phyloP scores from a whole-genome alignment of 345 rosid genomes.

The Hibiscus syriacus region DNA sequence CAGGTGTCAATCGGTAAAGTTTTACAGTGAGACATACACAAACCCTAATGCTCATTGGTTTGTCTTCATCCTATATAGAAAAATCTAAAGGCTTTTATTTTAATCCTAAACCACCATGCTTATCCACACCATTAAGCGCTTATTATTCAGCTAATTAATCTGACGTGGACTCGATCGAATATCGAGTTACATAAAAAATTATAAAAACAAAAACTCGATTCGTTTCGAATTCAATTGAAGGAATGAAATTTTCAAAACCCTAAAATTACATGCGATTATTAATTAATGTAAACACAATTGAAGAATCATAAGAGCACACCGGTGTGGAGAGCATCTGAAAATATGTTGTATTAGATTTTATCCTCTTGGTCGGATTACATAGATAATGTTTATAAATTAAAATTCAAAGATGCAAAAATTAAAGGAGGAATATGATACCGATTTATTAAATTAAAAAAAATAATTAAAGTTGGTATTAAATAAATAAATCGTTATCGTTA shows the following conservation, averaged over 20 bases:
- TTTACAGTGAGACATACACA: conserved; percentile 44
- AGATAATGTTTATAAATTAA: neutral
- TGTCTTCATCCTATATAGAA: conserved; percentile 12
- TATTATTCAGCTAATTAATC: conserved; percentile 7
- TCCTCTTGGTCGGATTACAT: neutral
- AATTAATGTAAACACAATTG: no score
- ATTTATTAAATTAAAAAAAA: neutral
- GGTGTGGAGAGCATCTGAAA: neutral
- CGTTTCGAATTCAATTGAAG: no score
- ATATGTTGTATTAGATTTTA: neutral
- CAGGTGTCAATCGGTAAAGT: conserved; percentile 56
- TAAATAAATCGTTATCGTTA: neutral
- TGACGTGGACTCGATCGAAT: conserved; percentile 28
- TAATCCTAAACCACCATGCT: conserved; percentile 22
- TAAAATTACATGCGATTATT: no score
- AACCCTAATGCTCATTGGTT: conserved; percentile 42
- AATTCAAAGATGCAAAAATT: neutral
- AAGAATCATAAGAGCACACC: no score
- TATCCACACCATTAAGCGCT: conserved; percentile 27
- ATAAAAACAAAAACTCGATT: no score
- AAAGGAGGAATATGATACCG: neutral
- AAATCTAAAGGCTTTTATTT: neutral
- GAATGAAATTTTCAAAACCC: no score
- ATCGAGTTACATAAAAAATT: no score
- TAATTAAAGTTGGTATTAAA: conserved; percentile 15